Evolutionary conservation across 164 flowering plant species (phyloP).

Genomic region (Tinospora cordifolia): DNA sequence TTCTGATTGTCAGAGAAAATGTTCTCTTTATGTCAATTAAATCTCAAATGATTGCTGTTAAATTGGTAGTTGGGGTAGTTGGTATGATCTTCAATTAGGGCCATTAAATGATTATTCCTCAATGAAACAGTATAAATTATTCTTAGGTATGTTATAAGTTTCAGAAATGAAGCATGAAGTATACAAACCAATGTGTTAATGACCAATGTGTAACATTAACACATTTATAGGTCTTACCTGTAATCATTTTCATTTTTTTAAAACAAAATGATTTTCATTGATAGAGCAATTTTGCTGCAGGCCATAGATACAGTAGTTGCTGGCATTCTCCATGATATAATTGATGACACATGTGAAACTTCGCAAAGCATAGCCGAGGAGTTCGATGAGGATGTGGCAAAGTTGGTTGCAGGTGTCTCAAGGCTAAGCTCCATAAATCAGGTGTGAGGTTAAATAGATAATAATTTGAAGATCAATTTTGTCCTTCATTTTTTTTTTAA

Average conservation of each 20-base stretch:
- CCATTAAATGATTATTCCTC: not conserved
- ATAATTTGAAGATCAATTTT: not conserved
- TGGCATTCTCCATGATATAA: slow-evolving; percentile 90
- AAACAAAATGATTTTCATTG: too few species aligned
- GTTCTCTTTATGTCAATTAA: not conserved
- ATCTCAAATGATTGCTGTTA: not conserved
- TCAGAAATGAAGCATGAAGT: not conserved
- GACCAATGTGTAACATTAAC: not conserved
- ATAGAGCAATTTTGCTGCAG: slow-evolving; percentile 30
- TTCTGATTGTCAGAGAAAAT: not conserved
- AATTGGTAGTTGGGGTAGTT: not conserved
- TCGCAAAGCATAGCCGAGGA: slow-evolving; percentile 50
- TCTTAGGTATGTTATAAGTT: not conserved
- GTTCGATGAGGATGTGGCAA: slow-evolving; percentile 80
- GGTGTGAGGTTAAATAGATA: slow-evolving; percentile 31
- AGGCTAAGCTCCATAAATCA: slow-evolving; percentile 84
- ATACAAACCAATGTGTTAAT: not conserved
- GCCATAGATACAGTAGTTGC: slow-evolving; percentile 91
- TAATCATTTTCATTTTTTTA: not conserved
- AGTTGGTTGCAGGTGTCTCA: slow-evolving; percentile 84
- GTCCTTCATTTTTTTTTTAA: not conserved
- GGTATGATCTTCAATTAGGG: not conserved
- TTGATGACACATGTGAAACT: slow-evolving; percentile 71
- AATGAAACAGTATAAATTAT: not conserved
- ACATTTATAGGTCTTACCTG: not conserved